phyloP scores from a whole-genome alignment of 2,329 filamentous ascomycete genomes.

The Talaromyces funiculosus region DNA sequence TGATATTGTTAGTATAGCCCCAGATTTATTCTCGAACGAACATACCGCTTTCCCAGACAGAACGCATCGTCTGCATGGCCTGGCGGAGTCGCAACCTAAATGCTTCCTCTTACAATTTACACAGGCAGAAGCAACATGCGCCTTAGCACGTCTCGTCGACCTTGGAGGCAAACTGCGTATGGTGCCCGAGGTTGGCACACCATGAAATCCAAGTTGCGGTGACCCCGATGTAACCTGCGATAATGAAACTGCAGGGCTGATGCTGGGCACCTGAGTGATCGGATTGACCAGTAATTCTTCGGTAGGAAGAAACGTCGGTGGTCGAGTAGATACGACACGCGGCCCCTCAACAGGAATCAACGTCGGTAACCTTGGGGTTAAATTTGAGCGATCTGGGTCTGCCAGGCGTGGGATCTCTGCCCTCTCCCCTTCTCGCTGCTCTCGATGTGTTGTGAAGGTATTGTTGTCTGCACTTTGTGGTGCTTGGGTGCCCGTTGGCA shows the following conservation, averaged over 20 bases:
- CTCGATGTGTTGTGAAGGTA: constrained; percentile 21
- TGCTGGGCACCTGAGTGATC: constrained; percentile 15
- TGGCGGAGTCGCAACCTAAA: constrained; percentile 41
- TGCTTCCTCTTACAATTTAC: constrained; percentile 48
- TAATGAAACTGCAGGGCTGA: background rate
- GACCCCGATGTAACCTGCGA: constrained; percentile 16
- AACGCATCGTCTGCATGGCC: constrained; percentile 43
- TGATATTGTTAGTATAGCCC: constrained; percentile 1
- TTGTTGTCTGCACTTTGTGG: constrained; percentile 28
- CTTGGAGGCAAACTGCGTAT: constrained; percentile 30
- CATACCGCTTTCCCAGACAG: constrained; percentile 44
- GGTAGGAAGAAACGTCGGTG: constrained; percentile 11
- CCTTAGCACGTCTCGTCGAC: constrained; percentile 41
- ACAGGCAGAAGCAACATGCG: constrained; percentile 45
- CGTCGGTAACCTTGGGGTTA: constrained; percentile 14
- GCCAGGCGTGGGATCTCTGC: background rate
- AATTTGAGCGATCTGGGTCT: constrained; percentile 4
- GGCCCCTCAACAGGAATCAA: constrained; percentile 16
- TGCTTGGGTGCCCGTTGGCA: constrained; percentile 31
- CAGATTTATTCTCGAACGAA: constrained; percentile 11
- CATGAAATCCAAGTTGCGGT: constrained; percentile 20
- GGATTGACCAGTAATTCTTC: background rate
- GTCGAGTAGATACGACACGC: constrained; percentile 12
- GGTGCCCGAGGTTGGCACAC: constrained; percentile 13
- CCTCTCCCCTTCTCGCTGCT: background rate